Evolutionary conservation across 192 early-diverging fungal species (phyloP).

Genomic region (Mortierella claussenii): DNA sequence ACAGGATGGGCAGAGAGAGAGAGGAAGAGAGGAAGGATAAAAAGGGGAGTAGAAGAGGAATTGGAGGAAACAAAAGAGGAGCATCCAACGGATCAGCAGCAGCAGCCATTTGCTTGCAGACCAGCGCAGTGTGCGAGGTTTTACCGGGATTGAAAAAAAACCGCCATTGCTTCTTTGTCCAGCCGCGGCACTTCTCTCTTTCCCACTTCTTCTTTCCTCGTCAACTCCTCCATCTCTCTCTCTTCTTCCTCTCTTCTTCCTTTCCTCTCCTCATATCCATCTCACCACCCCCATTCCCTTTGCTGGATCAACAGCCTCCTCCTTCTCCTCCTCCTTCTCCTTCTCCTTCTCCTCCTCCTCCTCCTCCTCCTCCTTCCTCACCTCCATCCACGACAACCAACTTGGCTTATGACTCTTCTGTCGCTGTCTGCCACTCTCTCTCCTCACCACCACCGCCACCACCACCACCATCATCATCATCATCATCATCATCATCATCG

Average conservation of each 20-base stretch:
- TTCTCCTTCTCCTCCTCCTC: not conserved
- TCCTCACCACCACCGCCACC: not conserved
- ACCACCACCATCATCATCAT: not conserved
- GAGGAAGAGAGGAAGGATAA: not conserved
- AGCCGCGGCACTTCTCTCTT: too few species aligned
- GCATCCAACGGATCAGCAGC: too few species aligned
- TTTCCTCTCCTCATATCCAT: not conserved
- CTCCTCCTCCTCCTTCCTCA: not conserved
- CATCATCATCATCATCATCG: not conserved
- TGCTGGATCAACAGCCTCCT: too few species aligned
- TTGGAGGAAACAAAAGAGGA: too few species aligned
- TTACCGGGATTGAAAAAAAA: too few species aligned
- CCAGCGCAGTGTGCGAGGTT: too few species aligned
- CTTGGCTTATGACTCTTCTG: not conserved
- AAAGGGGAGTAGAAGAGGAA: not conserved
- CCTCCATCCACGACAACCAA: not conserved
- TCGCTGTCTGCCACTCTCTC: not conserved
- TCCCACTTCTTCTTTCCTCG: not conserved
- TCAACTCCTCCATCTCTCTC: not conserved
- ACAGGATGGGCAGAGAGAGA: not conserved
- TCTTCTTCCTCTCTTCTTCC: not conserved
- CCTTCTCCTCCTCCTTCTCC: not conserved
- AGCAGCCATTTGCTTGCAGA: too few species aligned
- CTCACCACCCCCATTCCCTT: not conserved
- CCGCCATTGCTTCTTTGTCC: too few species aligned